Evolutionary conservation across 371 early-diverging fungal genomes (phyloP).

Genomic region (Circinella minor): DNA sequence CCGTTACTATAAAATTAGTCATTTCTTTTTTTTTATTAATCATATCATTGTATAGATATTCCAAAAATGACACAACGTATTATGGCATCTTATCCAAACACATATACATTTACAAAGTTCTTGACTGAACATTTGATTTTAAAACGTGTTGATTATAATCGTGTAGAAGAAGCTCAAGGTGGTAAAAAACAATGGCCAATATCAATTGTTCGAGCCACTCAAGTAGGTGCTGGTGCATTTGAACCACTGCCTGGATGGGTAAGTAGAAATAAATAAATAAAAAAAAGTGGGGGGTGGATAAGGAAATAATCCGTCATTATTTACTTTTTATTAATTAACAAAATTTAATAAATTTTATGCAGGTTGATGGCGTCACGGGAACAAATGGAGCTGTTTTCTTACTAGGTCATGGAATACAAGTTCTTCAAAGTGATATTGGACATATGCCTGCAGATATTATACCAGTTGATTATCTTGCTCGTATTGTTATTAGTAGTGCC

Average conservation of each 20-base stretch:
- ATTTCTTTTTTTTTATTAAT: no score
- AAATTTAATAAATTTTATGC: not conserved
- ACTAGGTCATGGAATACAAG: constrained; percentile 45
- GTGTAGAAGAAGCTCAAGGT: constrained; percentile 53
- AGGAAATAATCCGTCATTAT: no score
- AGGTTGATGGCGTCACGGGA: constrained; percentile 64
- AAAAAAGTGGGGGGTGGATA: no score
- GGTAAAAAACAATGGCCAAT: constrained; percentile 58
- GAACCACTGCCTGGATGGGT: constrained; percentile 73
- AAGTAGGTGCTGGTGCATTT: constrained; percentile 55
- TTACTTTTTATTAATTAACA: no score
- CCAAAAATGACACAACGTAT: constrained; percentile 58
- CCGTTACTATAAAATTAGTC: not conserved
- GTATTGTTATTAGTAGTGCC: constrained; percentile 39
- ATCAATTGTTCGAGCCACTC: constrained; percentile 64
- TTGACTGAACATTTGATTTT: constrained; percentile 63
- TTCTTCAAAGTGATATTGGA: constrained; percentile 43
- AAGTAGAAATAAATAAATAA: no score
- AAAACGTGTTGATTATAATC: constrained; percentile 58
- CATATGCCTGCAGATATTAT: constrained; percentile 51
- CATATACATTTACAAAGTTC: constrained; percentile 67
- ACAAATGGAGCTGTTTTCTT: constrained; percentile 49
- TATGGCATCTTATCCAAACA: constrained; percentile 56
- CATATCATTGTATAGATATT: constrained; percentile 31
- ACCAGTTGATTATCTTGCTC: constrained; percentile 58